Conservation (phyloP, 1,284 basidiomycete genomes). For the Pseudozyma thailandica region DNA sequence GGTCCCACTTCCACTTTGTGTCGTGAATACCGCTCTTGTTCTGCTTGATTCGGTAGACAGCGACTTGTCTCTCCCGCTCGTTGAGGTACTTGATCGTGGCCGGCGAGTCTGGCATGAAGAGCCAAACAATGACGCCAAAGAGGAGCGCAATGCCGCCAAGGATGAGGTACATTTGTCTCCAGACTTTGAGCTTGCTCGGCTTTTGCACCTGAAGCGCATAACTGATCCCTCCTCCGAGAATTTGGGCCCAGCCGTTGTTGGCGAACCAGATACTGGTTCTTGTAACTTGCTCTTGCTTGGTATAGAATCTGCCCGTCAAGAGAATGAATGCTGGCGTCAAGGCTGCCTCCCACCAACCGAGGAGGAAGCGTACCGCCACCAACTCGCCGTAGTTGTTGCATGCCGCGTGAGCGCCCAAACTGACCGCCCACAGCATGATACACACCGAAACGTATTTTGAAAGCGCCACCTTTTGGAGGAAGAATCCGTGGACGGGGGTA, state of each 20-base stretch:
- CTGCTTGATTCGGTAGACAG: constrained; percentile 73
- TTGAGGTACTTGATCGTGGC: constrained; percentile 67
- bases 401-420: constrained; percentile 57
- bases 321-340: constrained; percentile 57
- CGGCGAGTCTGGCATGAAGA: constrained; percentile 55
- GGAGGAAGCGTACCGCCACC: constrained; percentile 58
- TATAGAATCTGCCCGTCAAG: constrained; percentile 60
- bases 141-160: constrained; percentile 54
- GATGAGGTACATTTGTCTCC: constrained; percentile 63
- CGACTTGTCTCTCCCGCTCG: constrained; percentile 72
- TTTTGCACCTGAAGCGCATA: constrained; percentile 57
- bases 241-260: constrained; percentile 61
- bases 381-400: constrained; percentile 55
- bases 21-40: constrained; percentile 74
- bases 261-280: constrained; percentile 57
- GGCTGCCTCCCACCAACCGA: constrained; percentile 62
- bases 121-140: constrained; percentile 47
- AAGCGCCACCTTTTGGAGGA: constrained; percentile 53
- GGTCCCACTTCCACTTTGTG: constrained; percentile 72
- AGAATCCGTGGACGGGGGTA: constrained; percentile 36
- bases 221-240: constrained; percentile 54
- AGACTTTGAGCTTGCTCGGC: constrained; percentile 36
- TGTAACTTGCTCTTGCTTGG: constrained; percentile 48
- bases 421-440: constrained; percentile 70
- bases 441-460: constrained; percentile 54